A percentile compares a stretch with the other conserved stretches of the same genome.
Evolutionary conservation across 1,139 yeast species (phyloP).

Genomic region (Scheffersomyces quercinus): DNA sequence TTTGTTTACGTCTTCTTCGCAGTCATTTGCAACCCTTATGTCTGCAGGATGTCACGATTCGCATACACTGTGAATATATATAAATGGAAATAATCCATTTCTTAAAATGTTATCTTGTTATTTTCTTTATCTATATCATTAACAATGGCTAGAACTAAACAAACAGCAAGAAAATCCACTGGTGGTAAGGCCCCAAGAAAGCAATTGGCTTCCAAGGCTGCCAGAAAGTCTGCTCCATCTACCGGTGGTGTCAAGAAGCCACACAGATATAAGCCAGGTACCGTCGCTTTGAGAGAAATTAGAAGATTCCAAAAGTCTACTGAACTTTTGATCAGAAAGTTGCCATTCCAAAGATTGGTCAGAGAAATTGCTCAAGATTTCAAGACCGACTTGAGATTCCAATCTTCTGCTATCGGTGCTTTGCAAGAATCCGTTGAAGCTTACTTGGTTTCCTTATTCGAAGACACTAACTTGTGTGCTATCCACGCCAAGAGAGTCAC

Average conservation of each 20-base stretch:
- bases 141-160: slow-evolving; percentile 96
- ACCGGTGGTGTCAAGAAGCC: slow-evolving; percentile 99
- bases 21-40: no score
- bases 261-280: slow-evolving; percentile 99
- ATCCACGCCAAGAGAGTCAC: slow-evolving; percentile 98
- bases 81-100: background rate
- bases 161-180: slow-evolving; percentile 98
- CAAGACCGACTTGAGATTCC: slow-evolving; percentile 98
- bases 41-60: no score
- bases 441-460: slow-evolving; percentile 83
- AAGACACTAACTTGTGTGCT: slow-evolving; percentile 98
- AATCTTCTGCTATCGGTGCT: slow-evolving; percentile 98
- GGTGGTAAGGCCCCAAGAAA: slow-evolving; percentile 99
- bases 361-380: slow-evolving; percentile 98
- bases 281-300: slow-evolving; percentile 98
- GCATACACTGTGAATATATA: no score
- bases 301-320: slow-evolving; percentile 99
- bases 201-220: slow-evolving; percentile 98
- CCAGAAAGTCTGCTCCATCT: slow-evolving; percentile 97
- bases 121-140: slow-evolving; percentile 34
- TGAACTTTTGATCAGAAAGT: slow-evolving; percentile 93
- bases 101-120: slow-evolving; percentile 2
- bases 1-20: background rate
- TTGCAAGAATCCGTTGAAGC: slow-evolving; percentile 99
- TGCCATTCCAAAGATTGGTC: slow-evolving; percentile 98